phyloP scores from a whole-genome alignment of 192 early-diverging fungal genomes.

The Allomyces macrogynus region DNA sequence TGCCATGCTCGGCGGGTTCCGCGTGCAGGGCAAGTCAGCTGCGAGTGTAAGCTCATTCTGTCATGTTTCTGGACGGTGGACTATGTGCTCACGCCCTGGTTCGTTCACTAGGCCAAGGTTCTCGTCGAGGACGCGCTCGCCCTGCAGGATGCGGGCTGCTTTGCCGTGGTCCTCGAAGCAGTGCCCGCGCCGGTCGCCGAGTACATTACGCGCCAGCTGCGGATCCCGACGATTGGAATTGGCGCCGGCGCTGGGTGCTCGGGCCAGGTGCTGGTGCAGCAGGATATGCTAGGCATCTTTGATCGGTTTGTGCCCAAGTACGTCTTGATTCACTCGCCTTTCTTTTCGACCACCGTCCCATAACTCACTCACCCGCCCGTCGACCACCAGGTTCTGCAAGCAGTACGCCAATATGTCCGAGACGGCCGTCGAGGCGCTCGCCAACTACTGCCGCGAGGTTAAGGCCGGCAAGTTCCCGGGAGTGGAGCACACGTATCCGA shows the following conservation, averaged over 20 bases:
- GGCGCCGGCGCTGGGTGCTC: conserved; percentile 72
- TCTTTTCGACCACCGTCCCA: neutral
- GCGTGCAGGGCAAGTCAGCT: conserved; percentile 75
- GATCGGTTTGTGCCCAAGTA: conserved; percentile 76
- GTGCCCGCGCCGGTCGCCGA: conserved; percentile 74
- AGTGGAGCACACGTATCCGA: conserved; percentile 57
- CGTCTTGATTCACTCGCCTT: conserved; percentile 3
- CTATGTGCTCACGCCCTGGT: neutral
- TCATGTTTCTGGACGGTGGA: neutral
- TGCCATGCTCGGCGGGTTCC: conserved; percentile 68
- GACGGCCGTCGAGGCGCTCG: conserved; percentile 50
- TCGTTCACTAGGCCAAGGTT: conserved; percentile 28
- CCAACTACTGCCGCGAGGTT: conserved; percentile 57
- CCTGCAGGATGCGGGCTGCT: conserved; percentile 77
- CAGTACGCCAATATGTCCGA: conserved; percentile 57
- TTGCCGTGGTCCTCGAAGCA: conserved; percentile 76
- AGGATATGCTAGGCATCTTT: conserved; percentile 83
- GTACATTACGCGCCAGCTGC: conserved; percentile 55
- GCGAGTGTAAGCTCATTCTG: conserved; percentile 16
- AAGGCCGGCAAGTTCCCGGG: conserved; percentile 54
- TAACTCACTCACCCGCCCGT: neutral
- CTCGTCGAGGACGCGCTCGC: conserved; percentile 76
- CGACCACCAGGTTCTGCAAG: conserved; percentile 61
- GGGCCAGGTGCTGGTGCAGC: conserved; percentile 84
- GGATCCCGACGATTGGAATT: conserved; percentile 91